Evolutionary conservation across 1,284 basidiomycete genomes (phyloP).

Genomic region (Naganishia sp.): DNA sequence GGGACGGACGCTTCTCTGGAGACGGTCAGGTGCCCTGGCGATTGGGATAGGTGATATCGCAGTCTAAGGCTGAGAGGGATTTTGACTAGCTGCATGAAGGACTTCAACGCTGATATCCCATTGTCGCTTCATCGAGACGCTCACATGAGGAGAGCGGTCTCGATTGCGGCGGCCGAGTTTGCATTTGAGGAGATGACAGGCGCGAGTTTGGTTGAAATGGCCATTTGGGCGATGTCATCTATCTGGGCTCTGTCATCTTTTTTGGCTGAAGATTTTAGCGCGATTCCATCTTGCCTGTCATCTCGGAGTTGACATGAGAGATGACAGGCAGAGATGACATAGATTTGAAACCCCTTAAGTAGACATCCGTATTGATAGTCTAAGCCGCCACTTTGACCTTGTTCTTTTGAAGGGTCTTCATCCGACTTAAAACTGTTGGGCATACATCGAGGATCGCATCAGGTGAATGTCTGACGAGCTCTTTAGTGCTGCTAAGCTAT

Average conservation of each 20-base stretch:
- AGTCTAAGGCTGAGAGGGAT: too few species aligned
- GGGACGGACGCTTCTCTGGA: too few species aligned
- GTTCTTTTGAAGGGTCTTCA: too few species aligned
- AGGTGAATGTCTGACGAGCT: not conserved
- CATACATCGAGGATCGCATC: not conserved
- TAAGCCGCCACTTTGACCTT: too few species aligned
- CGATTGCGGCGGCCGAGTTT: too few species aligned
- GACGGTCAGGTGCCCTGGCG: too few species aligned
- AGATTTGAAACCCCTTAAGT: not conserved
- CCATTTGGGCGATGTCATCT: not conserved
- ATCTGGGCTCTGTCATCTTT: constrained; percentile 5
- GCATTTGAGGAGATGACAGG: not conserved
- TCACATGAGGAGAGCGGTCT: too few species aligned
- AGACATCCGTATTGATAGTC: too few species aligned
- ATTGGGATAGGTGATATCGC: too few species aligned
- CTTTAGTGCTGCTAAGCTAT: not conserved
- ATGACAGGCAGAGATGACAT: constrained; percentile 5
- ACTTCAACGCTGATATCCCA: too few species aligned
- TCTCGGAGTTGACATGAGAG: not conserved
- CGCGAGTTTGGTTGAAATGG: constrained; percentile 1
- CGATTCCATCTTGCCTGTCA: not conserved
- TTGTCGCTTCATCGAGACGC: too few species aligned
- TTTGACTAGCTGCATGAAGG: too few species aligned
- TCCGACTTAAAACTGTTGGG: not conserved
- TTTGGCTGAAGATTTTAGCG: constrained; percentile 1